These are phyloP conservation scores for Brettanomyces anomalus DNA, from an alignment of 805 yeast species.

Conservation along the genomic window DNA sequence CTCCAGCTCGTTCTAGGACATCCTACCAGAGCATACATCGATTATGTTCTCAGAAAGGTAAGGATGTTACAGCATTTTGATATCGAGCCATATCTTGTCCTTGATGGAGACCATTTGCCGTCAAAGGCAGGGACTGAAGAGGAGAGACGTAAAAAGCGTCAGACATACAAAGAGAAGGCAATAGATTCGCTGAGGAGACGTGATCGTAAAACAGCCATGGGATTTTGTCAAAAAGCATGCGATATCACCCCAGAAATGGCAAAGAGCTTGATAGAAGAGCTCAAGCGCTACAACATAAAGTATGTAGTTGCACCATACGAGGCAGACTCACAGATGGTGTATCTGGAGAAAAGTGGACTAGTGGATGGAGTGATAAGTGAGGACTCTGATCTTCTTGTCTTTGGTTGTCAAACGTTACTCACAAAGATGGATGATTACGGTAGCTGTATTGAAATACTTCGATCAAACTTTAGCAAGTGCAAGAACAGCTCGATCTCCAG, in stretches of 20 bases:
- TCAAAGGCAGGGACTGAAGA: slow-evolving; percentile 67
- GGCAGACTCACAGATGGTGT: slow-evolving; percentile 96
- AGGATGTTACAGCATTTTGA: slow-evolving; percentile 58
- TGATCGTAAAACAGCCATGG: slow-evolving; percentile 51
- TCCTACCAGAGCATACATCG: slow-evolving; percentile 67
- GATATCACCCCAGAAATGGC: slow-evolving; percentile 91
- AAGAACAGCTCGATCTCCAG: slow-evolving; percentile 33
- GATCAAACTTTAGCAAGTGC: slow-evolving; percentile 38
- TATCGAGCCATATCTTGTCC: slow-evolving; percentile 78
- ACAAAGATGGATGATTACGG: slow-evolving; percentile 74
- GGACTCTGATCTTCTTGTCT: slow-evolving; percentile 85
- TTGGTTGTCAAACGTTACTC: slow-evolving; percentile 70
- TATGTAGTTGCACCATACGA: slow-evolving; percentile 96
- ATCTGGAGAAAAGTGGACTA: slow-evolving; percentile 61
- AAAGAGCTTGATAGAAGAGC: slow-evolving; percentile 65
- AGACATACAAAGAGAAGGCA: slow-evolving; percentile 50
- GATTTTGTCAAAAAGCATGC: slow-evolving; percentile 67
- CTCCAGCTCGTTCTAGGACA: slow-evolving; percentile 63
- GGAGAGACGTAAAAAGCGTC: slow-evolving; percentile 51
- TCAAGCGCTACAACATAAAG: slow-evolving; percentile 47
- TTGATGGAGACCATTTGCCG: slow-evolving; percentile 86
- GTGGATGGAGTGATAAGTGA: slow-evolving; percentile 88
- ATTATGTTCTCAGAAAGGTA: slow-evolving; percentile 58
- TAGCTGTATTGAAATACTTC: slow-evolving; percentile 58
- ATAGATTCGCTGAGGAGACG: slow-evolving; percentile 42